Evolutionary conservation across 1,139 yeast species (phyloP), one percentile per base, ranked within the genome.

Genomic region (Zygotorulaspora mrakii): DNA sequence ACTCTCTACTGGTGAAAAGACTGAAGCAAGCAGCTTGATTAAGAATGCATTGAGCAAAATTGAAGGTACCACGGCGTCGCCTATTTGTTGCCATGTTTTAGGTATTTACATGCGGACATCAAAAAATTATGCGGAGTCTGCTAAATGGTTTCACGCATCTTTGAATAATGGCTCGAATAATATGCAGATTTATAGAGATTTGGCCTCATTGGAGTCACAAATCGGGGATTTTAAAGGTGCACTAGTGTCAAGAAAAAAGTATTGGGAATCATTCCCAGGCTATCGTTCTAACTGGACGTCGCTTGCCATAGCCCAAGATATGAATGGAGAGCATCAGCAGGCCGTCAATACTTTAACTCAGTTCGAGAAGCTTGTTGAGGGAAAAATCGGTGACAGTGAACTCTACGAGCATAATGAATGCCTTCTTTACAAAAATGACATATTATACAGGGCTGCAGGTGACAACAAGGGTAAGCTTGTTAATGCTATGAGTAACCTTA

Each of bases 231-330:
- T 70, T 59, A 76, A 74, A 52, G 73, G 73, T 25, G 72, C 85
- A 50, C 71, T 74, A 5, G 73, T 67, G 12, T 74, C 91, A 2
- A 75, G 97, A 55, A 78, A 77, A 47, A 72, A 73, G 33, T 79
- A 79, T 56, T 71, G 94, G 62, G 86, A 83, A 53, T 74, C 76
- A 30, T 84, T 78, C 53, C 82, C 95, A 9, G 95, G 95, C 0
- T 82, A 77, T 59, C 76, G 96, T 50, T 91, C 94, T 50, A 83
- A 87, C 57, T 94, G 97, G 96, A 84, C 95, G 2, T 82, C 84
- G 0, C 70, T 85, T 40, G 96, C 96, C 0, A 72, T 86, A 28
- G 95, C 96, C 0, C 87, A 84, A 56, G 87, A 85, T 61, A 70
- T 89, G 57, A 76, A 75, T 56, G 74, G 76, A 18, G 87, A 89